phyloP scores from a whole-genome alignment of 208 protist genomes.

The Acanthamoeba royreba region DNA sequence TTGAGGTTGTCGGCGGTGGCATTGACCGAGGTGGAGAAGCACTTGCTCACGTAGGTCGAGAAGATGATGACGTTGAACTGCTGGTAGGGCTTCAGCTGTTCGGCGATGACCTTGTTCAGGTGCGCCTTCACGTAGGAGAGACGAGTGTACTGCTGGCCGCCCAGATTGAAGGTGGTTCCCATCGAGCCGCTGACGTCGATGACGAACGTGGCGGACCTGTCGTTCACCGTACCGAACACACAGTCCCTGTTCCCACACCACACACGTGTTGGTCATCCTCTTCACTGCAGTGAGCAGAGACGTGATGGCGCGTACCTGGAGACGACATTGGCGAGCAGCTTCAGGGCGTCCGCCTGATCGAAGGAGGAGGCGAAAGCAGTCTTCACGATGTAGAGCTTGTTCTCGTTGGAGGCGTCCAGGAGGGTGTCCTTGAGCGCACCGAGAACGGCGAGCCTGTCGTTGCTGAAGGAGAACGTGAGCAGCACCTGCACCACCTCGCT shows the following conservation, averaged over 20 bases:
- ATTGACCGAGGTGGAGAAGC: neutral
- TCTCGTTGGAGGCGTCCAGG: neutral
- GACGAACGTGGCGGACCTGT: neutral
- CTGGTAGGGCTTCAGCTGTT: neutral
- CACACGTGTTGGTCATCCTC: neutral
- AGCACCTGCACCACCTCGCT: neutral
- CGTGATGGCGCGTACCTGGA: neutral
- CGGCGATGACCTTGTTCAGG: neutral
- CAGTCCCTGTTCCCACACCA: neutral
- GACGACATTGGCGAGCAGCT: neutral
- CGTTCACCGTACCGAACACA: neutral
- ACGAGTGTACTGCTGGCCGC: neutral
- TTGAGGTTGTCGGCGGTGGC: neutral
- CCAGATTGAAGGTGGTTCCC: neutral
- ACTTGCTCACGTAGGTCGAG: neutral
- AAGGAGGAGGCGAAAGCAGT: neutral
- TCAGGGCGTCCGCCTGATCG: neutral
- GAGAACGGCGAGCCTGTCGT: neutral
- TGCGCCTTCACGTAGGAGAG: neutral
- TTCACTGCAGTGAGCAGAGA: neutral
- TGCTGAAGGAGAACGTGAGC: neutral
- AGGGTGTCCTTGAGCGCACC: neutral
- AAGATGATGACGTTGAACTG: neutral
- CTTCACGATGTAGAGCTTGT: neutral
- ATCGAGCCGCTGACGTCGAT: neutral